phyloP scores from a whole-genome alignment of 768 basidiomycete genomes.

The Saitozyma sp. region DNA sequence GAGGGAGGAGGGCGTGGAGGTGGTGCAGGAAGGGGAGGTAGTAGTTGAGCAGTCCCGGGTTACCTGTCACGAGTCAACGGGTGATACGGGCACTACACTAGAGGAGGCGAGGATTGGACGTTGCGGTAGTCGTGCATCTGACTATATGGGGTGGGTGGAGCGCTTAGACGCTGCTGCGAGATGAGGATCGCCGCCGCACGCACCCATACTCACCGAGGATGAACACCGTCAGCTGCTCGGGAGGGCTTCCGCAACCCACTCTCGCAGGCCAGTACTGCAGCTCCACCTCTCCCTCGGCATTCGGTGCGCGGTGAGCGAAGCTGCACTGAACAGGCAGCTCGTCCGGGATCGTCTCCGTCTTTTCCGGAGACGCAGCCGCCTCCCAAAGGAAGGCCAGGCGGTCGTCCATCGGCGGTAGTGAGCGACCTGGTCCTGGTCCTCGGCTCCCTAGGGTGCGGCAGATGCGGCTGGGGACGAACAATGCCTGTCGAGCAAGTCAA shows the following conservation, averaged over 20 bases:
- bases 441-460: too few relatives aligned
- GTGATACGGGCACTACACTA: background rate
- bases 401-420: constrained; percentile 12
- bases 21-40: constrained; percentile 66
- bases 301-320: constrained; percentile 7
- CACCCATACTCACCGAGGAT: constrained; percentile 28
- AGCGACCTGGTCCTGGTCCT: too few relatives aligned
- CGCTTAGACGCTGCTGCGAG: too few relatives aligned
- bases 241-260: constrained; percentile 5
- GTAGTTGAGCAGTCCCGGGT: constrained; percentile 67
- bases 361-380: background rate
- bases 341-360: too few relatives aligned
- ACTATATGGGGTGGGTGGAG: too few relatives aligned
- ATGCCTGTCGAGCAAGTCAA: too few relatives aligned
- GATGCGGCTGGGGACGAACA: too few relatives aligned
- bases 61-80: constrained; percentile 49
- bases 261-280: constrained; percentile 36
- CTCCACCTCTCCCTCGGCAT: constrained; percentile 25
- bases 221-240: constrained; percentile 34
- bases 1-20: constrained; percentile 61
- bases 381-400: constrained; percentile 13
- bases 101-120: too few relatives aligned
- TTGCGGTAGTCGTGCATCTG: too few relatives aligned
- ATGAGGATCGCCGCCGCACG: too few relatives aligned
- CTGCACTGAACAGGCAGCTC: constrained; percentile 6